Evolutionary conservation across 768 basidiomycete genomes (phyloP).

Genomic region (Lyophyllum atratum): DNA sequence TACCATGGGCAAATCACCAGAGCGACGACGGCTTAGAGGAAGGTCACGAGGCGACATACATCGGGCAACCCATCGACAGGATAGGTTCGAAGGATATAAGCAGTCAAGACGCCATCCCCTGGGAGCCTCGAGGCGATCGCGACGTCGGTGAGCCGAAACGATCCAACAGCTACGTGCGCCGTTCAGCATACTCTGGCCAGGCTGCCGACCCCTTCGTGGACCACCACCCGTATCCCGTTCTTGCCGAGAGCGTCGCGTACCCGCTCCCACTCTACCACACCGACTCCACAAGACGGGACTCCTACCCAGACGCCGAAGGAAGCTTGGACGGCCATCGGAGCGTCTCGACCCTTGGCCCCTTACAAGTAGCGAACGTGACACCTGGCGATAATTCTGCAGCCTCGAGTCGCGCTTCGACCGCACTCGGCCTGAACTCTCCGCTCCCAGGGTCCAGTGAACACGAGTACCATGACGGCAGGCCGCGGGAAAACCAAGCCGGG

Average conservation of each 20-base stretch:
- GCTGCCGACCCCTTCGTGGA: slow-evolving; percentile 20
- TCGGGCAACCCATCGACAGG: slow-evolving; percentile 22
- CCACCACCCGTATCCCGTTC: slow-evolving; percentile 23
- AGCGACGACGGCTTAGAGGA: slow-evolving; percentile 26
- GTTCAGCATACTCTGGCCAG: slow-evolving; percentile 21
- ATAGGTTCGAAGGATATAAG: slow-evolving; percentile 22
- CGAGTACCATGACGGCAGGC: slow-evolving; percentile 26
- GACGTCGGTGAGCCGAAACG: slow-evolving; percentile 45
- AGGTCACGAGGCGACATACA: slow-evolving; percentile 17
- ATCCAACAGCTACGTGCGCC: slow-evolving; percentile 25
- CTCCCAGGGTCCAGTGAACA: not conserved
- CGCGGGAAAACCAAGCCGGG: slow-evolving; percentile 20
- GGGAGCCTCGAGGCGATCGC: slow-evolving; percentile 41
- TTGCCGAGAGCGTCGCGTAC: slow-evolving; percentile 20
- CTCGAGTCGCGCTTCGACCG: slow-evolving; percentile 30
- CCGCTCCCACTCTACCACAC: slow-evolving; percentile 21
- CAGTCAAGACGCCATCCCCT: slow-evolving; percentile 30
- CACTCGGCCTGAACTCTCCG: slow-evolving; percentile 17
- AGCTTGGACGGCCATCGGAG: slow-evolving; percentile 30
- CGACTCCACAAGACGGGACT: slow-evolving; percentile 22
- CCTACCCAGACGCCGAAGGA: slow-evolving; percentile 20
- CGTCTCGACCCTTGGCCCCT: slow-evolving; percentile 39
- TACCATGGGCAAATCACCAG: slow-evolving; percentile 36
- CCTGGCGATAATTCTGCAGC: slow-evolving; percentile 47
- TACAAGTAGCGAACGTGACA: slow-evolving; percentile 49